A percentile compares a stretch with the other conserved stretches of the same genome.
These are phyloP conservation scores for Xerocomellus intermedius DNA, from an alignment of 768 basidiomycete species.

Conservation along the genomic window DNA sequence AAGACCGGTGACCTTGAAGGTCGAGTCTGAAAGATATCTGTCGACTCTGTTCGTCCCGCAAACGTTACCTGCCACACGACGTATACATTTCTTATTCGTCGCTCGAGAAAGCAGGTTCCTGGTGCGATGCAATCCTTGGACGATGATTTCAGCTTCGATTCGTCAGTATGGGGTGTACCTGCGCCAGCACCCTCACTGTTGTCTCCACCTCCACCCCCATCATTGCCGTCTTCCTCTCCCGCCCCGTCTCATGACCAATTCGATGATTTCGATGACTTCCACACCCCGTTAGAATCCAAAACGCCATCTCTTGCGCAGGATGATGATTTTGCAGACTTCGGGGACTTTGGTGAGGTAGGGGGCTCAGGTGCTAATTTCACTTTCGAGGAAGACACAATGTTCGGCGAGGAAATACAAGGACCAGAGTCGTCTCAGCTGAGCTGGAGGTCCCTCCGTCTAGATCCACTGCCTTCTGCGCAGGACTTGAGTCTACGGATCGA, in stretches of 20 bases:
- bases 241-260: slow-evolving; percentile 35
- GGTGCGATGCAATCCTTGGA: slow-evolving; percentile 46
- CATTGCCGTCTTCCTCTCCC: slow-evolving; percentile 28
- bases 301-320: slow-evolving; percentile 43
- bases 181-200: slow-evolving; percentile 35
- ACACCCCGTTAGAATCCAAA: slow-evolving; percentile 47
- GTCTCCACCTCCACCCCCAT: slow-evolving; percentile 22
- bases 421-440: slow-evolving; percentile 43
- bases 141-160: slow-evolving; percentile 69
- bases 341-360: slow-evolving; percentile 75
- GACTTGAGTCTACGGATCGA: slow-evolving; percentile 64
- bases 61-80: slow-evolving; percentile 7
- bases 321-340: slow-evolving; percentile 87
- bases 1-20: background rate
- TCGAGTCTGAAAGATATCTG: background rate
- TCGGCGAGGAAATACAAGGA: slow-evolving; percentile 13
- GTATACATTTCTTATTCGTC: slow-evolving; percentile 9
- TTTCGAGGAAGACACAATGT: slow-evolving; percentile 30
- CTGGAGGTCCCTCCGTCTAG: slow-evolving; percentile 64
- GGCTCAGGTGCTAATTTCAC: slow-evolving; percentile 39
- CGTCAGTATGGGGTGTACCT: slow-evolving; percentile 69
- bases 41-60: background rate
- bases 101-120: background rate
- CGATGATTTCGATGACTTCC: slow-evolving; percentile 54
- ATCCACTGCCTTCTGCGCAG: slow-evolving; percentile 58